Evolutionary conservation across 495 filamentous ascomycete genomes (phyloP).

Genomic region (Elasticomyces elasticus): DNA sequence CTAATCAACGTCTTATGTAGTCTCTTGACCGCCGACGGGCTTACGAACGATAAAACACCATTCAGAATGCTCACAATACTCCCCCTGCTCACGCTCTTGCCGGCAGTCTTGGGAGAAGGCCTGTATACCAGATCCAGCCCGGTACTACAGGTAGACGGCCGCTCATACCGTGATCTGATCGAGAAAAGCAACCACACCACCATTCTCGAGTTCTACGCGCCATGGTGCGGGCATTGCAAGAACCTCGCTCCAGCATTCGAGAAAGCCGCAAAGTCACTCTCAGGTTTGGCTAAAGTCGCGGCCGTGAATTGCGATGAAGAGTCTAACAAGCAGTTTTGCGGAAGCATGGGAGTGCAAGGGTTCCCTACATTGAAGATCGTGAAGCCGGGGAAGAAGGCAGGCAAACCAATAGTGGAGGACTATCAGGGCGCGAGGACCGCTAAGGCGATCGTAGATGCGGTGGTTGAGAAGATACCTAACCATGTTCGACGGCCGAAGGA

Average conservation of each 20-base stretch:
- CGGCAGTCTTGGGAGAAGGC: constrained; percentile 54
- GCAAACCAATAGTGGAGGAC: constrained; percentile 81
- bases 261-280: constrained; percentile 78
- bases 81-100: constrained; percentile 39
- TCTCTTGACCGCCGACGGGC: no score
- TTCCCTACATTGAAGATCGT: constrained; percentile 97
- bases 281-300: constrained; percentile 84
- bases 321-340: constrained; percentile 80
- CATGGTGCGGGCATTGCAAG: constrained; percentile 94
- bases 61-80: background rate
- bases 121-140: constrained; percentile 81
- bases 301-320: constrained; percentile 96
- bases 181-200: constrained; percentile 83
- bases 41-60: no score
- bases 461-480: constrained; percentile 81
- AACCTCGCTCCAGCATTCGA: constrained; percentile 93
- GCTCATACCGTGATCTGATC: constrained; percentile 75
- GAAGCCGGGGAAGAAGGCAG: constrained; percentile 68
- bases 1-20: no score
- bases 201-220: constrained; percentile 62
- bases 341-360: constrained; percentile 79
- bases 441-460: constrained; percentile 77
- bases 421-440: constrained; percentile 76
- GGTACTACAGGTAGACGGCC: constrained; percentile 76
- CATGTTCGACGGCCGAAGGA: constrained; percentile 74